A percentile compares a stretch with the other conserved stretches of the same genome.
Conservation (phyloP, 2,329 filamentous ascomycete species). For the Cadophora luteo-olivacea region DNA sequence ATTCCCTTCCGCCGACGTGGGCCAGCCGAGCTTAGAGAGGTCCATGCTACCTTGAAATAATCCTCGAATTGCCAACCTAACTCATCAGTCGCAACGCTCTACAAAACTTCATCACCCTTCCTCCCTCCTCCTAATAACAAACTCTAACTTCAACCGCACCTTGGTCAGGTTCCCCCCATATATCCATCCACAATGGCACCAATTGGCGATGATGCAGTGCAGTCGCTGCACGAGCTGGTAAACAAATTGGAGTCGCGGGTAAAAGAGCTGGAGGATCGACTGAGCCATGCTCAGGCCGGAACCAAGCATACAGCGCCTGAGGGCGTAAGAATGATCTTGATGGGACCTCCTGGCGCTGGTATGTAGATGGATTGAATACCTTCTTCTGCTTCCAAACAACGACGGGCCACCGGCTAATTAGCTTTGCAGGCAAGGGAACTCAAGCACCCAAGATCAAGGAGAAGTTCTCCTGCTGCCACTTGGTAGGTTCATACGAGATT, state of each 20-base stretch:
- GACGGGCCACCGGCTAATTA: slow-evolving; percentile 36
- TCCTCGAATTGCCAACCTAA: slow-evolving; percentile 21
- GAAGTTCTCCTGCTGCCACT: slow-evolving; percentile 94
- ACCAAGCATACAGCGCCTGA: slow-evolving; percentile 62
- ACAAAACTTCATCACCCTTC: slow-evolving; percentile 21
- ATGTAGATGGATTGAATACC: slow-evolving; percentile 49
- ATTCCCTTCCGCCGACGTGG: background rate
- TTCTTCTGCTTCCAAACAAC: slow-evolving; percentile 14
- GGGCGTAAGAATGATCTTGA: slow-evolving; percentile 92
- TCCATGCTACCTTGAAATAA: slow-evolving; percentile 25
- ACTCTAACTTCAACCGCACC: slow-evolving; percentile 28
- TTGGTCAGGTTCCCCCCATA: slow-evolving; percentile 38
- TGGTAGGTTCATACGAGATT: slow-evolving; percentile 65
- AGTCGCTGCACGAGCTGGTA: slow-evolving; percentile 85
- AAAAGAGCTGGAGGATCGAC: slow-evolving; percentile 79
- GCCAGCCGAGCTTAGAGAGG: slow-evolving; percentile 20
- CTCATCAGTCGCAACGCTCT: slow-evolving; percentile 31
- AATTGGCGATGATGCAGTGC: slow-evolving; percentile 79
- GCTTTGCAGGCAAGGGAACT: slow-evolving; percentile 86
- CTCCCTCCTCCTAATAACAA: slow-evolving; percentile 18
- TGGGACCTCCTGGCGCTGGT: slow-evolving; percentile 98
- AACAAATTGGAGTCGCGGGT: slow-evolving; percentile 85
- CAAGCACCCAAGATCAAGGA: slow-evolving; percentile 99
- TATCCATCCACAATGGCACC: slow-evolving; percentile 75
- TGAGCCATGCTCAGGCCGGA: slow-evolving; percentile 60